Conservation (phyloP, 2,329 filamentous ascomycete species). For the Neofusicoccum sp. region DNA sequence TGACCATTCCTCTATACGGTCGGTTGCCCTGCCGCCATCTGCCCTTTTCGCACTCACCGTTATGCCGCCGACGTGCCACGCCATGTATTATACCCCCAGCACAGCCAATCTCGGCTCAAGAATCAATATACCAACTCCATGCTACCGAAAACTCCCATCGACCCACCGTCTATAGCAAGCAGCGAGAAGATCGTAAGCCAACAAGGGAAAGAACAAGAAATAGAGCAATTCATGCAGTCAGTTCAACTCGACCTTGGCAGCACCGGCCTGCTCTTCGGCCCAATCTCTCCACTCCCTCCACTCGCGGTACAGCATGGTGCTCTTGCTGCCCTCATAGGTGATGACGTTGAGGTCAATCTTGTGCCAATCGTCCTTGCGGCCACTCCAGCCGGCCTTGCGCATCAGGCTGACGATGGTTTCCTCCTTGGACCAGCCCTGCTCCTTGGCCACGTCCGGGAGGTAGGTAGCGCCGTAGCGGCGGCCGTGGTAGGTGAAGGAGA, state of each 20-base stretch:
- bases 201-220: not conserved
- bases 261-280: conserved; percentile 45
- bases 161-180: not conserved
- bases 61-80: not conserved
- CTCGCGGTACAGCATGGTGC: conserved; percentile 66
- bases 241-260: not conserved
- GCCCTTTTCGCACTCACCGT: not conserved
- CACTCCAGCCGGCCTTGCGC: conserved; percentile 91
- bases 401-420: conserved; percentile 87
- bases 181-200: not conserved
- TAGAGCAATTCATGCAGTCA: not conserved
- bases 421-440: conserved; percentile 95
- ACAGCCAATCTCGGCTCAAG: not conserved
- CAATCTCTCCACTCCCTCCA: conserved; percentile 80
- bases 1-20: not conserved
- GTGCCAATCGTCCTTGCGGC: conserved; percentile 65
- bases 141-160: not conserved
- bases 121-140: not conserved
- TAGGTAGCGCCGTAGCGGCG: conserved; percentile 83
- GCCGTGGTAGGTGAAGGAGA: conserved; percentile 74
- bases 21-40: not conserved
- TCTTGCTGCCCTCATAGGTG: conserved; percentile 83
- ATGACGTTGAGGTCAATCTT: conserved; percentile 76
- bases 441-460: conserved; percentile 82
- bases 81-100: not conserved